Evolutionary conservation across 2,329 filamentous ascomycete species (phyloP), one percentile per base, ranked within the genome.

Genomic region (Colletotrichum cuscutae): DNA sequence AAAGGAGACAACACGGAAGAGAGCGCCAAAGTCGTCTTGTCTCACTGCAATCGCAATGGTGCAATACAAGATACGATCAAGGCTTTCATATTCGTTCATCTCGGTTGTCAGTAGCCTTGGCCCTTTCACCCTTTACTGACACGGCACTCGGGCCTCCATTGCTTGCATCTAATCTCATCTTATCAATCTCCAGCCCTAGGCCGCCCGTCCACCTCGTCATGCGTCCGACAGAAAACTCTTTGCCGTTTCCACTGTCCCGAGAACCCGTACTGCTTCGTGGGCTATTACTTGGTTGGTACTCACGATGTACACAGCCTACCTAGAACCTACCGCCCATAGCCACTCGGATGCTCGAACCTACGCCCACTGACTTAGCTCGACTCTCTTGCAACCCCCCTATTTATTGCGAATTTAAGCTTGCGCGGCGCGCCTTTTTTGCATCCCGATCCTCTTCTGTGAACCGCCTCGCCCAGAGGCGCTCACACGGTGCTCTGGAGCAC

Each of bases 81-180:
- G 9, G 4, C 58, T 19, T 35, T 46, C 42, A 5, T 22, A 22
- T 13, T 32, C n/a, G 46, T 13, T n/a, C 52, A 32, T 53, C 30
- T 53, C 28, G 46, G 60, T 35, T 53, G 19, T 35, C 28, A 53
- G 52, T 26, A 4, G 4, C 22, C 37, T 12, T 22, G 32, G 32
- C 32, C 32, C 32, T 35, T 35, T 35, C 32, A 11, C 32, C 32
- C 32, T 35, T 35, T 35, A 35, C 30, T 35, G 60, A 26, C 28
- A 63, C 26, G 59, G 24, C 35, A 26, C 26, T 35, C 15, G 11
- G 32, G 19, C 26, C n/a, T 63, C 24, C 7, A 24, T 42, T 54
- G 28, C 61, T 19, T 42, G 37, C 22, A 53, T n/a, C 24, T 64
- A 35, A 64, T 54, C 49, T 64, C 49, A 54, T 64, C 61, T 54